These are phyloP conservation scores for Mortierella alpina DNA, from an alignment of 192 early-diverging fungal genomes.

Conservation along the genomic window DNA sequence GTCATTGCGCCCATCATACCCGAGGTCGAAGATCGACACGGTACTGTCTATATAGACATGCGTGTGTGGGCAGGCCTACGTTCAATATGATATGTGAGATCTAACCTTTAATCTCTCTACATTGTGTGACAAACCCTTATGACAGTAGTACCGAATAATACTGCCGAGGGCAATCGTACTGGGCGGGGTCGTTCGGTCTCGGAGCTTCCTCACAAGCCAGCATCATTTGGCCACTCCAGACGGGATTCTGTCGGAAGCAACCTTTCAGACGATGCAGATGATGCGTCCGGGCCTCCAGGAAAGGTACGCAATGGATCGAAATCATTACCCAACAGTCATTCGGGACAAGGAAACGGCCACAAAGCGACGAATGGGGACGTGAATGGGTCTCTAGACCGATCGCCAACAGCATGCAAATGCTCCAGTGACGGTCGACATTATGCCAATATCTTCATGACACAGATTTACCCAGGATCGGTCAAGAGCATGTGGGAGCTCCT, in stretches of 20 bases:
- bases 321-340: neutral
- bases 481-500: conserved; percentile 66
- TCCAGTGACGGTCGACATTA: conserved; percentile 57
- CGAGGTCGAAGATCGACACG: conserved; percentile 17
- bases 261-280: neutral
- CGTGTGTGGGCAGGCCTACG: no score
- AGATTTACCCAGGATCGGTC: conserved; percentile 58
- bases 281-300: neutral
- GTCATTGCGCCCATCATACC: conserved; percentile 19
- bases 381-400: neutral
- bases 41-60: neutral
- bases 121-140: no score
- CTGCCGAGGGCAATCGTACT: neutral
- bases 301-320: neutral
- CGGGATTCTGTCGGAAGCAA: conserved; percentile 1
- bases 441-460: conserved; percentile 54
- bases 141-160: no score
- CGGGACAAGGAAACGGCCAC: neutral
- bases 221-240: conserved; percentile 20
- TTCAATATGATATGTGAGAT: no score
- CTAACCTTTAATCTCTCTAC: no score
- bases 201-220: conserved; percentile 22
- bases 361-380: neutral
- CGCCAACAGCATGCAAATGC: conserved; percentile 62
- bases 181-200: conserved; percentile 38